phyloP scores from a whole-genome alignment of 192 early-diverging fungal genomes.

The Umbelopsis ramanniana region DNA sequence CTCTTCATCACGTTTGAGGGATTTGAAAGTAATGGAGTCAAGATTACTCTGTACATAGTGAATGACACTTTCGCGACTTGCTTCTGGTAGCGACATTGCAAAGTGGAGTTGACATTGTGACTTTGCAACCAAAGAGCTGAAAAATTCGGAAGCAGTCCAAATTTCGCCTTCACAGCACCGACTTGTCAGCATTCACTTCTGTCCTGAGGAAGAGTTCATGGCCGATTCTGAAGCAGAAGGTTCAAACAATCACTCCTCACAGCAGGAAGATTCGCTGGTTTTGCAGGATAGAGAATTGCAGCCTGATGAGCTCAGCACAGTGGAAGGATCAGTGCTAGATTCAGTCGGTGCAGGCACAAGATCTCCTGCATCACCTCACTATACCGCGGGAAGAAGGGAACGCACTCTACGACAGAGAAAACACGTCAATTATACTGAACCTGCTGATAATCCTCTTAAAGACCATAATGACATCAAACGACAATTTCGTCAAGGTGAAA shows the following conservation, averaged over 20 bases:
- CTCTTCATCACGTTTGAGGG: slow-evolving; percentile 32
- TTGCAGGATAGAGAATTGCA: not conserved
- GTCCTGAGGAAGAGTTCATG: not conserved
- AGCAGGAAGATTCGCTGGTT: not conserved
- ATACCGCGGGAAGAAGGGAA: not conserved
- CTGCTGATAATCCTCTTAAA: slow-evolving; percentile 7
- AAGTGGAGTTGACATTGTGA: not conserved
- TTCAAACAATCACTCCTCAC: not conserved
- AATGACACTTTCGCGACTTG: slow-evolving; percentile 13
- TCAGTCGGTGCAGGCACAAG: not conserved
- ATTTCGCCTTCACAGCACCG: not conserved
- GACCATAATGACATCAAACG: not conserved
- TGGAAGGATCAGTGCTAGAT: not conserved
- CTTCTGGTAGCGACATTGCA: slow-evolving; percentile 15
- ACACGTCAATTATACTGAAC: slow-evolving; percentile 18
- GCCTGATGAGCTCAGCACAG: not conserved
- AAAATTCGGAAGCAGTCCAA: not conserved
- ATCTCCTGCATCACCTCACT: not conserved
- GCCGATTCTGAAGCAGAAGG: slow-evolving; percentile 11
- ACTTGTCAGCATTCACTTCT: not conserved
- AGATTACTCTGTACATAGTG: slow-evolving; percentile 31
- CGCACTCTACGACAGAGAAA: slow-evolving; percentile 14
- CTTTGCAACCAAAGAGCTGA: not conserved
- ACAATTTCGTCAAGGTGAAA: not conserved
- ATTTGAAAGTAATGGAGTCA: slow-evolving; percentile 41